These are phyloP conservation scores for Cladophialophora bantiana DNA, from an alignment of 2,329 filamentous ascomycete species.

Conservation along the genomic window DNA sequence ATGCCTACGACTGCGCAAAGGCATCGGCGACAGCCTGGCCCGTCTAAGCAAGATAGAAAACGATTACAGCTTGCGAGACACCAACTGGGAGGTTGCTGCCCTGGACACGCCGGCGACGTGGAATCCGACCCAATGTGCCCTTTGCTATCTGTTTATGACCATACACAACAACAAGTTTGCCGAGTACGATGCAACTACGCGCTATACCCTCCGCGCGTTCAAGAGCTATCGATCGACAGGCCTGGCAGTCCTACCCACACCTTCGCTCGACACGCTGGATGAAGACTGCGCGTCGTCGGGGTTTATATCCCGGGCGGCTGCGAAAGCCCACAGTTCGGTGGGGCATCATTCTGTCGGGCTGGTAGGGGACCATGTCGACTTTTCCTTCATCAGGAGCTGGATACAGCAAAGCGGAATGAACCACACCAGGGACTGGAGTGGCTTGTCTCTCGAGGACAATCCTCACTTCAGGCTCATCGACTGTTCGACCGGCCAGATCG, in stretches of 20 bases:
- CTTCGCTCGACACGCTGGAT: not conserved
- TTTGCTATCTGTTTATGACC: not conserved
- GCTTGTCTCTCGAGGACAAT: not conserved
- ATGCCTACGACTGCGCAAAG: not conserved
- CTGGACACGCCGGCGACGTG: not conserved
- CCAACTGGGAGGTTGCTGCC: not conserved
- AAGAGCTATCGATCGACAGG: not conserved
- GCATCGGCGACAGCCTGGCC: not conserved
- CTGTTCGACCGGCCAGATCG: constrained; percentile 10
- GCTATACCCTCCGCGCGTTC: not conserved
- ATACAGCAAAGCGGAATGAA: not conserved
- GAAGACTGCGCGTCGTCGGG: not conserved
- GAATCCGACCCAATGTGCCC: not conserved
- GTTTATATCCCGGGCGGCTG: not conserved
- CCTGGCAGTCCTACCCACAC: not conserved
- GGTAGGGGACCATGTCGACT: not conserved
- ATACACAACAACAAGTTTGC: constrained; percentile 1
- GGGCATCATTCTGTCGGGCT: constrained; percentile 1
- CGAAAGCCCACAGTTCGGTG: constrained; percentile 1
- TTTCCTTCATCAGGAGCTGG: not conserved
- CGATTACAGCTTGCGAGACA: not conserved
- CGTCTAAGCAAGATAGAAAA: not conserved
- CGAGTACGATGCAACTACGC: not conserved
- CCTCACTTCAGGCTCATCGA: constrained; percentile 1
- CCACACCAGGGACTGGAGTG: not conserved